These are phyloP conservation scores for Porcisia hertigi DNA, from an alignment of 208 protist genomes.

Conservation along the genomic window DNA sequence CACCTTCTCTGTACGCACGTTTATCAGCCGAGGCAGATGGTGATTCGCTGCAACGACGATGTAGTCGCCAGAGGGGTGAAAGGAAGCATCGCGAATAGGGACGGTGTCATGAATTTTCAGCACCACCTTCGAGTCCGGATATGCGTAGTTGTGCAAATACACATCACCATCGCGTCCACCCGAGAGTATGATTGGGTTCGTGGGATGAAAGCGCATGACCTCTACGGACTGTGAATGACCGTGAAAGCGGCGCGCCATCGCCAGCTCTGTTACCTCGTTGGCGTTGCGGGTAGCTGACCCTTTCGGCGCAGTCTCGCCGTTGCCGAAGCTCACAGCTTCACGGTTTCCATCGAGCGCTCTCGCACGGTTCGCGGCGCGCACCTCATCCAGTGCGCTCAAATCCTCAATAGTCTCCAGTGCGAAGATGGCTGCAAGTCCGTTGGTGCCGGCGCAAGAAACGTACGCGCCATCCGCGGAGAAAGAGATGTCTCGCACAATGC, in stretches of 20 bases:
- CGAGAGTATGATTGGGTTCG: constrained; percentile 53
- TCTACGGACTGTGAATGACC: constrained; percentile 79
- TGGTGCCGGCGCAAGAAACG: constrained; percentile 63
- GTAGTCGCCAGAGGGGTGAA: constrained; percentile 86
- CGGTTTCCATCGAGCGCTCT: constrained; percentile 42
- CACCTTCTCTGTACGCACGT: constrained; percentile 59
- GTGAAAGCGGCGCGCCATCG: constrained; percentile 67
- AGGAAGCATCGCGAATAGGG: constrained; percentile 65
- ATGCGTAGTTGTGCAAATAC: constrained; percentile 69
- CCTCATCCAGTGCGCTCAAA: constrained; percentile 58
- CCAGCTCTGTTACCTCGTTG: constrained; percentile 84
- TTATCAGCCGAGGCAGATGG: constrained; percentile 63
- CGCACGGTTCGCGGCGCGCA: constrained; percentile 57
- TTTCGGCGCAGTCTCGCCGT: constrained; percentile 19
- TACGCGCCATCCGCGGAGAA: constrained; percentile 78
- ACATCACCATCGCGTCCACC: constrained; percentile 71
- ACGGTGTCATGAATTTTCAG: constrained; percentile 73
- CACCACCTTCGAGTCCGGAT: constrained; percentile 51
- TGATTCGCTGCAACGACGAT: constrained; percentile 80
- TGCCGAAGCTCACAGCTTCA: constrained; percentile 10
- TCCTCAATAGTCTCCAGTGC: constrained; percentile 77
- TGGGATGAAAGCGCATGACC: constrained; percentile 80
- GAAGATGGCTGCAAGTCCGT: constrained; percentile 70
- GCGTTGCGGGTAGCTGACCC: constrained; percentile 42
- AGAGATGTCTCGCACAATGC: constrained; percentile 59